A percentile compares a stretch with the other conserved stretches of the same genome.
Evolutionary conservation across 1,139 yeast species (phyloP).

Genomic region (Yamadazyma sp.): DNA sequence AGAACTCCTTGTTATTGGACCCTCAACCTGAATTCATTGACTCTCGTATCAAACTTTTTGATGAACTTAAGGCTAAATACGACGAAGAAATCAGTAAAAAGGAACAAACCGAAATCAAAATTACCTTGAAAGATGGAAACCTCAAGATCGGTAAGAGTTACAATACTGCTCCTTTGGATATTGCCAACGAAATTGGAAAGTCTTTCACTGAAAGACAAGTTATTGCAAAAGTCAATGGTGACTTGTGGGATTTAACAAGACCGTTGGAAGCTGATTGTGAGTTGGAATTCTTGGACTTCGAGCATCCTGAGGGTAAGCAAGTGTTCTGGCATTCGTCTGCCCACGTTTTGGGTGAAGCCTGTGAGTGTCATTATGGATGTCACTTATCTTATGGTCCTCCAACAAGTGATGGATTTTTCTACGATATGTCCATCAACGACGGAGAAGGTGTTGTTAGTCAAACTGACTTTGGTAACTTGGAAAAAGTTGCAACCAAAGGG

Average conservation of each 20-base stretch:
- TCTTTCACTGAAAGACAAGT: constrained; percentile 82
- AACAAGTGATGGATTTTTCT: constrained; percentile 96
- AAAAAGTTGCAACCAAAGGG: constrained; percentile 84
- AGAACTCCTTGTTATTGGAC: constrained; percentile 50
- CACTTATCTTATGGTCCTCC: constrained; percentile 93
- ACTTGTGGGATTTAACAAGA: constrained; percentile 93
- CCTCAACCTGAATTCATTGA: constrained; percentile 85
- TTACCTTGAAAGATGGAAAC: constrained; percentile 86
- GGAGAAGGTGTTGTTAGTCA: constrained; percentile 77
- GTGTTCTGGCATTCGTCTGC: constrained; percentile 99
- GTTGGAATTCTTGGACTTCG: constrained; percentile 72
- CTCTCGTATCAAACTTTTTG: constrained; percentile 76
- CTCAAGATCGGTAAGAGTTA: constrained; percentile 76
- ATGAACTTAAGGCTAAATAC: constrained; percentile 73
- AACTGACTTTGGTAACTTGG: constrained; percentile 81
- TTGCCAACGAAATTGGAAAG: constrained; percentile 82
- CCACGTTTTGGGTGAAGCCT: constrained; percentile 96
- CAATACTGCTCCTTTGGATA: constrained; percentile 88
- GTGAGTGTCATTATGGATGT: constrained; percentile 95
- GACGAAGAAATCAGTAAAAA: constrained; percentile 69
- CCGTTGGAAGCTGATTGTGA: constrained; percentile 76
- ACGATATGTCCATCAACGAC: constrained; percentile 86
- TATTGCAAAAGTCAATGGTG: constrained; percentile 86
- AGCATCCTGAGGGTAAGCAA: constrained; percentile 80
- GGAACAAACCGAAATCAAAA: constrained; percentile 59